Evolutionary conservation across 83 land plant species (phyloP), one percentile per base, ranked within the genome.

Genomic region (Thuja plicata): DNA sequence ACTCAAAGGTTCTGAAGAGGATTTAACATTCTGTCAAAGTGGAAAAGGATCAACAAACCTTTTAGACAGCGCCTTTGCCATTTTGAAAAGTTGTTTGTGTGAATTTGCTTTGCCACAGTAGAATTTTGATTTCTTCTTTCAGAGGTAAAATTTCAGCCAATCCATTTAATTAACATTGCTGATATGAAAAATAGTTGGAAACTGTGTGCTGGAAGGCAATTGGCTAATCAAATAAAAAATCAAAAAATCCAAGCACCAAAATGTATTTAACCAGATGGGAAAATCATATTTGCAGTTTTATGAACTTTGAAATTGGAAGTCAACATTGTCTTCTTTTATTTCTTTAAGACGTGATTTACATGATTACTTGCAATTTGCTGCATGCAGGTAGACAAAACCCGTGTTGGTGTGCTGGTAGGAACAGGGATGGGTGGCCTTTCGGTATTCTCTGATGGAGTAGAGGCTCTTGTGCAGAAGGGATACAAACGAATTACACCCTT

Each of bases 361-460:
- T 27, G 50, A 41, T 8, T 41, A 81, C 85, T n/a, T 30, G 78
- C 12, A 43, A 12, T 43, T 32, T 48, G 35, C 21, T 46, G 16
- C 4, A 16, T 88, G 84, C 93, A 95, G 96, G 87, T 95, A 70
- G 96, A 95, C 90, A 92, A 89, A 84, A 74, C 90, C 37, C 88
- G 87, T 48, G 90, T 91, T 37, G 96, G 96, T 3, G 95, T 95
- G 11, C 71, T 95, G 87, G 89, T 95, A 11, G 96, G 96, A 37
- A 60, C 95, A 15, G 96, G 95, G 66, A 94, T 95, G 95, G 96
- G 96, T 57, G 96, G 96, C 43, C 37, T 94, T 5, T 86, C 93
- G 12, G 90, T 90, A 12, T 95, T 94, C 87, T 91, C 91, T 16
- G 90, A 79, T 81, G 96, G 94, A 70, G 94, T 94, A 0, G 93